Base-by-base conservation (phyloP, 108 stramenopile species). In the Schizochytrium sp. region DNA sequence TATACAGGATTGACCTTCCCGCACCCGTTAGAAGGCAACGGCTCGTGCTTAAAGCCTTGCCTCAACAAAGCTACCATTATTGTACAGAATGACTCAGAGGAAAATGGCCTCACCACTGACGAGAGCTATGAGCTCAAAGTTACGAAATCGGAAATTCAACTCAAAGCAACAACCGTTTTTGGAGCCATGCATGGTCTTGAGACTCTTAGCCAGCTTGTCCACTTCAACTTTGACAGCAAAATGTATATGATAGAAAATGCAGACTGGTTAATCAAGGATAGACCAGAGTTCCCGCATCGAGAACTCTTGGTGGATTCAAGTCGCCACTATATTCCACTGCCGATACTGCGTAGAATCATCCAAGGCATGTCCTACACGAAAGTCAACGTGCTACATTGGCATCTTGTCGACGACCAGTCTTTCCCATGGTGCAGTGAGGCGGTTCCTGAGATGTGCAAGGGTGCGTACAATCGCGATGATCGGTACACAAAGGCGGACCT, bases 371-470 rank as follows among this genome's bases (percentile, higher is more conserved):
- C 91, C 12, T 90, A 92, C 88, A 91, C 94, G 72, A 96, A 96
- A 89, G 56, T 96, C 72, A 97, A 97, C 91, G 92, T 94, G 7
- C 72, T 97, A 56, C 96, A 97, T 72, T 96, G 95, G 95, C 95
- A 95, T 87, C 64, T 97, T 58, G 87, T 90, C 4, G 95, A 97
- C 88, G 72, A 76, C 56, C 92, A 96, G 88, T 89, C 90, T 53
- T 95, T 93, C 59, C 96, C 95, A 28, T 91, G 90, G 47, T 87
- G 50, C 3, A 56, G 50, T 19, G n/a, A 42, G 44, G 56, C 13
- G n/a, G 13, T 76, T 17, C 87, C 90, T 7, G 10, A 88, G 45
- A 57, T 91, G 40, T 87, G 61, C 64, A 1, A 64, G 64, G 88
- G 64, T 41, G 64, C 64, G 17, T 88, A 88, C 88, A 49, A 28